Evolutionary conservation across 1,139 yeast species (phyloP).

Genomic region (Trichomonascaceae sp.): DNA sequence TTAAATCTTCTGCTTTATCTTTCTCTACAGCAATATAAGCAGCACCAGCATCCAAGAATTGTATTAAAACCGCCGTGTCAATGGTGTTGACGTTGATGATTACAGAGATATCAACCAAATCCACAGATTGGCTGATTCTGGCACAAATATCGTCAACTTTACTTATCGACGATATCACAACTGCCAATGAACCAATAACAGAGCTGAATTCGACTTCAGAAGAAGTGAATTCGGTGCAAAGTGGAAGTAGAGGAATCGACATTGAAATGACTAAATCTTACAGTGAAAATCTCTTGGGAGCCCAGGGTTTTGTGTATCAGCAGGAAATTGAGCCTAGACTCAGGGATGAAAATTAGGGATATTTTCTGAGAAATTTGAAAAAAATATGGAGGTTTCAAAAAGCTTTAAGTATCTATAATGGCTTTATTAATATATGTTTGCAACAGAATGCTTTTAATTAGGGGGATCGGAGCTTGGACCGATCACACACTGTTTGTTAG

Average conservation of each 20-base stretch:
- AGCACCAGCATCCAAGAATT: slow-evolving; percentile 64
- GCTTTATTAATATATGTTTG: not conserved
- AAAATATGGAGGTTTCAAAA: not conserved
- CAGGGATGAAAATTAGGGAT: not conserved
- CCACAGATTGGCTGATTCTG: slow-evolving; percentile 1
- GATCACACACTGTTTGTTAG: not conserved
- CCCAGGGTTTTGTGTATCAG: not conserved
- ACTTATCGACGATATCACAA: slow-evolving; percentile 2
- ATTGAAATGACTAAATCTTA: slow-evolving; percentile 7
- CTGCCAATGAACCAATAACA: slow-evolving; percentile 4
- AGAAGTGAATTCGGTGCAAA: slow-evolving; percentile 4
- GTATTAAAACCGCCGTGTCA: slow-evolving; percentile 44
- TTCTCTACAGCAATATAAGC: slow-evolving; percentile 43
- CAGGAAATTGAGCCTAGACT: not conserved
- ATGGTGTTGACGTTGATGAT: slow-evolving; percentile 9
- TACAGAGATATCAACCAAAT: slow-evolving; percentile 8
- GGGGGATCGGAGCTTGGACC: not conserved
- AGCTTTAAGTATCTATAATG: not conserved
- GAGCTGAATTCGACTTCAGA: slow-evolving; percentile 6
- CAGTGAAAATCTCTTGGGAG: not conserved
- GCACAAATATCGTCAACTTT: not conserved
- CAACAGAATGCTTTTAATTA: not conserved
- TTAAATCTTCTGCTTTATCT: slow-evolving; percentile 34
- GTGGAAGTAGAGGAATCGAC: slow-evolving; percentile 7
- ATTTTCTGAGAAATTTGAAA: not conserved